Base-by-base conservation (phyloP, 352 stramenopile species). In the Globisporangium cystogenes region DNA sequence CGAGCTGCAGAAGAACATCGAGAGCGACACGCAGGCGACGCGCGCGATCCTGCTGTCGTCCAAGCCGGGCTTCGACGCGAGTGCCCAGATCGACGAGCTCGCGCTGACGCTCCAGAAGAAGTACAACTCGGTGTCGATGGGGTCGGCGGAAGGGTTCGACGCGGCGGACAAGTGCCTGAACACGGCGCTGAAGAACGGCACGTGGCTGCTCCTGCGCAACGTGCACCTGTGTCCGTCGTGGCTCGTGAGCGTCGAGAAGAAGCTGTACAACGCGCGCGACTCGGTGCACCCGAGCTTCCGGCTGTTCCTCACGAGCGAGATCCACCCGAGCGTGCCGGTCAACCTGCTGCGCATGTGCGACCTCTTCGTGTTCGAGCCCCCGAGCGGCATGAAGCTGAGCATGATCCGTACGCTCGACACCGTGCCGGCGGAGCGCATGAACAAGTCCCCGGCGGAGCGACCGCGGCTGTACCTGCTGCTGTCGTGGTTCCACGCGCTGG, bases 151-250 rank as follows among this genome's bases (percentile, higher is more conserved):
- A 75, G 96, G 96, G 26, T 99, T 96, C 56, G 86, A 93, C 41
- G 85, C 90, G 20, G 97, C 98, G 4, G 96, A 99, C 58, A 96
- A 93, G 55, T 80, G 95, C 16, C 68, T 99, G 50, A 88, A 91
- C 43, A 89, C 87, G 39, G 97, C 96, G n/a, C 72, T 97, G 8
- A 98, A 98, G 68, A 84, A 88, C 49, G 98, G 97, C 36, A 96
- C 80, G 26, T 99, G 97, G 97, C 80, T 99, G 12, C 80, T 99
- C 64, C 74, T 99, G 54, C 96, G 98, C 39, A 99, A 99, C 77
- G 92, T 98, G 23, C 98, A 99, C 68, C 70, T 99, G 40, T 99
- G 96, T 58, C 84, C 93, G n/a, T 93, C 87, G 36, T 99, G 97
- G 97, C 82, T 99, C 10, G 81, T 87, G 21, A 87, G 77, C 18